phyloP scores from a whole-genome alignment of 768 basidiomycete species.

The Hemileccinum impolitum region DNA sequence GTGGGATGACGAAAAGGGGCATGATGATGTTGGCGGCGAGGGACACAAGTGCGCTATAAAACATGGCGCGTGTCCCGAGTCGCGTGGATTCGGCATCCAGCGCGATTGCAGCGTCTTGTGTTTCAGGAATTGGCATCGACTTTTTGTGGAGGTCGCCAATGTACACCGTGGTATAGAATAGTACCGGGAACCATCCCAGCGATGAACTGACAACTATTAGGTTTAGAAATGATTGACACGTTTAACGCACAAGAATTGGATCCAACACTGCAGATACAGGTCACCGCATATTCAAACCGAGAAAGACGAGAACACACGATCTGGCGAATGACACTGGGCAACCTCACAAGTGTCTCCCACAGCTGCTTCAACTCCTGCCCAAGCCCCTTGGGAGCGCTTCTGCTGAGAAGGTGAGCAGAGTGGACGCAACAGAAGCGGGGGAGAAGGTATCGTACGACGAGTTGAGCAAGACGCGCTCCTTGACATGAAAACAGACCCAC shows the following conservation, averaged over 20 bases:
- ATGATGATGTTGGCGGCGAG: conserved; percentile 68
- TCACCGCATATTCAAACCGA: conserved; percentile 8
- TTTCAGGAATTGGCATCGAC: conserved; percentile 33
- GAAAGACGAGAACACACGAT: conserved; percentile 54
- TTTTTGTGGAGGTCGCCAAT: conserved; percentile 82
- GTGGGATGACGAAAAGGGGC: conserved; percentile 55
- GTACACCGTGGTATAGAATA: conserved; percentile 87
- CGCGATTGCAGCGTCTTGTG: conserved; percentile 28
- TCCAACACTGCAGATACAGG: conserved; percentile 52
- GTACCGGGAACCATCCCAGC: conserved; percentile 89
- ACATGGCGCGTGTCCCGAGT: conserved; percentile 78
- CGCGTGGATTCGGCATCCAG: conserved; percentile 72
- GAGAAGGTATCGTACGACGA: conserved; percentile 22
- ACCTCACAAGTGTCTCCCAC: conserved; percentile 62
- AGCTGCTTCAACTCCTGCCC: conserved; percentile 56
- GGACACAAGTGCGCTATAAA: conserved; percentile 70
- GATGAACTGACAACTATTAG: conserved; percentile 49
- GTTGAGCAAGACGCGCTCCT: conserved; percentile 67
- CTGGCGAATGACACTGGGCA: conserved; percentile 73
- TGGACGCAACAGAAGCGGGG: no score
- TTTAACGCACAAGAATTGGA: conserved; percentile 74
- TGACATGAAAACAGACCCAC: conserved; percentile 56
- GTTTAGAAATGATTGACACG: background rate
- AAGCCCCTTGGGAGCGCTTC: conserved; percentile 28
- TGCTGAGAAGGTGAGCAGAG: conserved; percentile 10